phyloP scores from a whole-genome alignment of 768 basidiomycete genomes.

The Inosperma sp. region DNA sequence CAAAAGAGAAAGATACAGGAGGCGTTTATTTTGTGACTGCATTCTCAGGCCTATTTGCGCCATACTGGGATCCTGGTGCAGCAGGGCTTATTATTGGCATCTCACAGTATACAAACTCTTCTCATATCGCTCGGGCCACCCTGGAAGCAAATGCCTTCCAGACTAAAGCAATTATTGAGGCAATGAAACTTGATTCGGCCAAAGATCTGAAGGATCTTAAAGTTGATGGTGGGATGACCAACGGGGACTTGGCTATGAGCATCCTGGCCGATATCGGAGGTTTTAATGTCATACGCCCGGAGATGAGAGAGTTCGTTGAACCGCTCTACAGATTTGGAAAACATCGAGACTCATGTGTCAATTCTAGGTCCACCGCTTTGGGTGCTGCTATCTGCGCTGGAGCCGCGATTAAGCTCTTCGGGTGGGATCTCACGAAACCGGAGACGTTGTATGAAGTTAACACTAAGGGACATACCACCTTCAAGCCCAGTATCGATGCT shows the following conservation, averaged over 20 bases:
- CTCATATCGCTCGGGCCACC: constrained; percentile 92
- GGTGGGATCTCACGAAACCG: constrained; percentile 85
- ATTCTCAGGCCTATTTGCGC: constrained; percentile 92
- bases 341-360: neutral
- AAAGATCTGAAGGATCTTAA: constrained; percentile 77
- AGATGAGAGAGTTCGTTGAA: constrained; percentile 87
- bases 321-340: neutral
- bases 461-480: constrained; percentile 71
- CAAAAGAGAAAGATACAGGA: constrained; percentile 69
- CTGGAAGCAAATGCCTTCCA: constrained; percentile 96
- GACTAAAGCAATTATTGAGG: constrained; percentile 90
- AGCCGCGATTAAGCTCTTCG: constrained; percentile 79
- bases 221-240: constrained; percentile 99
- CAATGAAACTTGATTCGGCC: constrained; percentile 89
- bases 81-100: constrained; percentile 81
- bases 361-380: constrained; percentile 82
- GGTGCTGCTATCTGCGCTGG: constrained; percentile 94
- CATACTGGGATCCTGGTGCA: constrained; percentile 95
- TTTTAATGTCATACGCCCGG: constrained; percentile 85
- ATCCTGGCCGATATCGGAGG: constrained; percentile 87
- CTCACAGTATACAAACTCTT: constrained; percentile 83
- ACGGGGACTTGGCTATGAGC: constrained; percentile 84
- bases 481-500: constrained; percentile 53
- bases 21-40: constrained; percentile 97
- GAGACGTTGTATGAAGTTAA: constrained; percentile 85